Evolutionary conservation across 2,329 filamentous ascomycete genomes (phyloP), one percentile per base, ranked within the genome.

Genomic region (Mycosphaerelloides madeirae): DNA sequence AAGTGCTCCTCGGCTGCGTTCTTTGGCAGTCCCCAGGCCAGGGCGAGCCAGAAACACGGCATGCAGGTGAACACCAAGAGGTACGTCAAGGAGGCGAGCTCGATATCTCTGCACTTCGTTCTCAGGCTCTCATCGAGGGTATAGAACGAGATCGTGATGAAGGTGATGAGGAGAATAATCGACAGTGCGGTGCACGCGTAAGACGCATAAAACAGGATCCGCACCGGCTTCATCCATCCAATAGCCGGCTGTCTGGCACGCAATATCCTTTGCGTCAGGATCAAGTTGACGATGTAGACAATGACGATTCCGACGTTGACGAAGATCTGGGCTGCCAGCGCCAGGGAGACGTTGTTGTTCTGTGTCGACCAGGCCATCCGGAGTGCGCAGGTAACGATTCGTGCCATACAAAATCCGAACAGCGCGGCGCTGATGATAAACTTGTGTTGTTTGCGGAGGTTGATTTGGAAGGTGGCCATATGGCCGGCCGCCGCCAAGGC

Each of bases 341-440:
- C 51, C 34, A 65, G 46, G 7, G 48, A 47, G 25, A 61, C 46
- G 31, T 62, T 57, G 14, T 49, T 48, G 2, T 62, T 63, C 4
- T 60, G 49, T 3, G 47, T 50, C 3, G 62, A 55, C 51, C 56
- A 58, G n/a, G 43, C 60, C 22, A 65, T 61, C 5, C 62, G 53
- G 8, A 74, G 54, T 19, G 61, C 59, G 32, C 61, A 66, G 4
- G 70, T 72, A 9, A 65, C 38, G 12, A 70, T 59, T 16, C 71
- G 62, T 8, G 68, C 62, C 61, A 71, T 68, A 52, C 66, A 70
- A 55, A 73, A 73, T 2, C 61, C 60, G 37, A 72, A 71, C 2
- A 73, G 55, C 43, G 68, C 54, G 12, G 55, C 48, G 28, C 60
- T 67, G 41, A 70, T 56, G 6, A 71, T 31, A 41, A 74, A 74